Percentiles rank a stretch among this genome's conserved stretches.
Conservation (phyloP, 139 green algal genomes). For the Astrephomene gubernaculifera region DNA sequence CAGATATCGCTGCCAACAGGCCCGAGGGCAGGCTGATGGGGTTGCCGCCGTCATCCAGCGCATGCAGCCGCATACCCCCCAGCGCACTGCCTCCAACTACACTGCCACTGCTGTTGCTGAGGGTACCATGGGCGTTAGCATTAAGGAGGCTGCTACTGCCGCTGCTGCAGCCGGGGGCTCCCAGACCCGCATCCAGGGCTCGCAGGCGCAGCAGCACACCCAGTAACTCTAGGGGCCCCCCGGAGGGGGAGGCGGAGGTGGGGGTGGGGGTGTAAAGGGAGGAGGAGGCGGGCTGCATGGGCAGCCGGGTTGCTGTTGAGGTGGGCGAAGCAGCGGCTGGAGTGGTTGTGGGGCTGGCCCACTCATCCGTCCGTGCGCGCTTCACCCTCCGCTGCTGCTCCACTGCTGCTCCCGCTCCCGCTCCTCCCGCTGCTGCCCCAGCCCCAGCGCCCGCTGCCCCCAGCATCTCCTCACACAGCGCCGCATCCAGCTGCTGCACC, state of each 20-base stretch:
- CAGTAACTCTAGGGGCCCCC: not conserved
- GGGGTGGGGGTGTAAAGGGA: not conserved
- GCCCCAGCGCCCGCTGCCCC: not conserved
- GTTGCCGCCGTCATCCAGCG: conserved; percentile 24
- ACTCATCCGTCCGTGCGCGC: too few species aligned
- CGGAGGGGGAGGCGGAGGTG: not conserved
- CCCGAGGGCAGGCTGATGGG: not conserved
- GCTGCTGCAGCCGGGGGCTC: not conserved
- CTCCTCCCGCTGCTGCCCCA: not conserved
- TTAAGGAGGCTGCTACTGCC: not conserved
- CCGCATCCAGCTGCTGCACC: conserved; percentile 1
- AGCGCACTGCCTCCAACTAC: too few species aligned
- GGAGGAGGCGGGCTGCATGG: not conserved
- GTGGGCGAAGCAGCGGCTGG: too few species aligned
- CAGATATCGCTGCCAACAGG: not conserved
- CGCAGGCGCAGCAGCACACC: conserved; percentile 27
- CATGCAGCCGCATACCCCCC: conserved; percentile 18
- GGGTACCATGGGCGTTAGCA: too few species aligned
- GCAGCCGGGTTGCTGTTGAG: too few species aligned
- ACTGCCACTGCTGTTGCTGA: not conserved
- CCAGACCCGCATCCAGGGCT: not conserved
- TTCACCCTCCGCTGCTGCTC: too few species aligned
- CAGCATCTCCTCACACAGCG: conserved; percentile 12
- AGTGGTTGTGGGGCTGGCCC: too few species aligned
- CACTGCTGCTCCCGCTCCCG: too few species aligned